Conservation (phyloP, 2,329 filamentous ascomycete genomes). For the Alternaria brassicae region DNA sequence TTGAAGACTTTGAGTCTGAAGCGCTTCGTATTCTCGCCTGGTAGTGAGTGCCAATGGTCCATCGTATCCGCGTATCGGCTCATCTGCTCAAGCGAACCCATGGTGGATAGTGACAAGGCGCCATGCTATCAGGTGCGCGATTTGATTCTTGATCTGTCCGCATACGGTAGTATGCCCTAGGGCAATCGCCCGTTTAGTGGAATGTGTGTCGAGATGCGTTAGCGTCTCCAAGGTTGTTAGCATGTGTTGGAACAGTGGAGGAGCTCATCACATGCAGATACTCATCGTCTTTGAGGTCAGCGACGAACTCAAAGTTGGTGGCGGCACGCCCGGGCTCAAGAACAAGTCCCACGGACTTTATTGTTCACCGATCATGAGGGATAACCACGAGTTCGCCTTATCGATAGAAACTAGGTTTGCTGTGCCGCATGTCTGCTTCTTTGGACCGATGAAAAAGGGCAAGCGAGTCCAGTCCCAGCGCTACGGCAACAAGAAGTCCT, state of each 20-base stretch:
- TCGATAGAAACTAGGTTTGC: constrained; percentile 12
- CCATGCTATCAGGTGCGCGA: background rate
- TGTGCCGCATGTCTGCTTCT: constrained; percentile 12
- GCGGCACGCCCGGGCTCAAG: constrained; percentile 9
- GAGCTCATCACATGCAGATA: background rate
- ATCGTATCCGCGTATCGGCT: too few relatives aligned
- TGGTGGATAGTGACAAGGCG: background rate
- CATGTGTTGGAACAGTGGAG: background rate
- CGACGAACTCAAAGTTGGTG: constrained; percentile 12
- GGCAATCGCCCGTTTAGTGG: background rate
- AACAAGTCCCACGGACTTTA: constrained; percentile 14
- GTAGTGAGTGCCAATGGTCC: background rate
- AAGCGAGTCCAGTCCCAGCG: constrained; percentile 10
- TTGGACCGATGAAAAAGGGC: constrained; percentile 7
- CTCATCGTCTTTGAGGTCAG: background rate
- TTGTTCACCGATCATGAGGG: constrained; percentile 4
- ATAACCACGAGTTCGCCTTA: constrained; percentile 7
- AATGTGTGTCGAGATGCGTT: background rate
- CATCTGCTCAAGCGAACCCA: background rate
- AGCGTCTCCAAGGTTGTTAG: background rate
- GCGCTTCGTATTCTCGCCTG: background rate
- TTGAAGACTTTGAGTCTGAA: background rate
- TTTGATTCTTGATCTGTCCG: background rate
- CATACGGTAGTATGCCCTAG: background rate
- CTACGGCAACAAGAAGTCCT: constrained; percentile 10